A percentile compares a stretch with the other conserved stretches of the same genome.
Conservation (phyloP, 805 yeast species). For the Sungouiozyma intestinalis region DNA sequence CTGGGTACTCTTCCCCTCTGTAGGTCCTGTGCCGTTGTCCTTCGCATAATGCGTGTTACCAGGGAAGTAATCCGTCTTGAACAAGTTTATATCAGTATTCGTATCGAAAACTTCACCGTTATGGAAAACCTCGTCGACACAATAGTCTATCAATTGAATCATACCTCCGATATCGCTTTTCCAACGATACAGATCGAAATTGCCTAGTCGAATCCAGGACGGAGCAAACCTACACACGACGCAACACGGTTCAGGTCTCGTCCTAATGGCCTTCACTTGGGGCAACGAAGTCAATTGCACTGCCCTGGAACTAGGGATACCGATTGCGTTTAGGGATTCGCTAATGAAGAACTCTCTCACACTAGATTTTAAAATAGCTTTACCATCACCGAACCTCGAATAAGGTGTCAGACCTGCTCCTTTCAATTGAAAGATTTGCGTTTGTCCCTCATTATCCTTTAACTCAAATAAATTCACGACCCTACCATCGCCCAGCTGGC, state of each 20-base stretch:
- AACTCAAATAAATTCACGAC: conserved; percentile 74
- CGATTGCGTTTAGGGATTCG: conserved; percentile 69
- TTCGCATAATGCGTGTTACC: conserved; percentile 18
- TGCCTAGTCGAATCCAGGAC: conserved; percentile 81
- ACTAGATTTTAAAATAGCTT: conserved; percentile 81
- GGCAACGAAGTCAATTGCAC: conserved; percentile 65
- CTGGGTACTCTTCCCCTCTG: conserved; percentile 3
- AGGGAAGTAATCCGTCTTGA: conserved; percentile 19
- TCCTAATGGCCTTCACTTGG: conserved; percentile 61
- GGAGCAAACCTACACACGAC: conserved; percentile 75
- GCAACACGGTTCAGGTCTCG: conserved; percentile 65
- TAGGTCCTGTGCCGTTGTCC: conserved; percentile 14
- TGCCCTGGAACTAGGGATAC: conserved; percentile 83
- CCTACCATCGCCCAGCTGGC: conserved; percentile 94
- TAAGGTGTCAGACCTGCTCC: conserved; percentile 91
- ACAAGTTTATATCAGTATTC: conserved; percentile 14
- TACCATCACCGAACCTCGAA: conserved; percentile 94
- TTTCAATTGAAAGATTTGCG: conserved; percentile 55
- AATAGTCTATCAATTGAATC: conserved; percentile 56
- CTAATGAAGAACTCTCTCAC: conserved; percentile 80
- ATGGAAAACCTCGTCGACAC: conserved; percentile 52
- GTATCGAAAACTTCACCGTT: conserved; percentile 27
- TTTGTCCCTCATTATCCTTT: conserved; percentile 35
- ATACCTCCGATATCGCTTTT: conserved; percentile 59
- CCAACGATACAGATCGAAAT: conserved; percentile 72